These are phyloP conservation scores for Daldinia sp. DNA, from an alignment of 2,329 filamentous ascomycete genomes.

Conservation along the genomic window DNA sequence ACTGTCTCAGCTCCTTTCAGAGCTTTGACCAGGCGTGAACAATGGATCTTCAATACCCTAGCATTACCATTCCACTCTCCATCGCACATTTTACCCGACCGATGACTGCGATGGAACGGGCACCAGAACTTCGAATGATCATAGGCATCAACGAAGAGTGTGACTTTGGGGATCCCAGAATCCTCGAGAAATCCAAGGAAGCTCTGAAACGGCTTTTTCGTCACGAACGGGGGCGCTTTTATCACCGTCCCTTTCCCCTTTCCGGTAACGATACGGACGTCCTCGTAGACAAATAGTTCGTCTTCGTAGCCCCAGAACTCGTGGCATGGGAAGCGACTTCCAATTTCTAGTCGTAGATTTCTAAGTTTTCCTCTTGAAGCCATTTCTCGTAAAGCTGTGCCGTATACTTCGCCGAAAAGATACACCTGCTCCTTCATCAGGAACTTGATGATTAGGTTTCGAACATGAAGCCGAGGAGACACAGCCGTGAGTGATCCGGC, in stretches of 20 bases:
- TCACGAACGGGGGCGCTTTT: constrained; percentile 39
- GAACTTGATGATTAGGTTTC: constrained; percentile 39
- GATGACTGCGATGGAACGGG: constrained; percentile 36
- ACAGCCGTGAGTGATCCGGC: constrained; percentile 28
- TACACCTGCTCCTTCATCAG: constrained; percentile 35
- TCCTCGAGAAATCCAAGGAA: constrained; percentile 42
- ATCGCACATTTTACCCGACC: constrained; percentile 31
- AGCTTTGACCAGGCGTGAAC: constrained; percentile 29
- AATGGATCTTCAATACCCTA: constrained; percentile 35
- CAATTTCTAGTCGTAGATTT: constrained; percentile 37
- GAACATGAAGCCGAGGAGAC: constrained; percentile 41
- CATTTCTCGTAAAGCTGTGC: constrained; percentile 39
- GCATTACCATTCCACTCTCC: constrained; percentile 39
- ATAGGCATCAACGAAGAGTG: constrained; percentile 30
- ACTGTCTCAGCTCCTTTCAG: constrained; percentile 29
- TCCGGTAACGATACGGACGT: constrained; percentile 22
- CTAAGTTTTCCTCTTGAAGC: constrained; percentile 37
- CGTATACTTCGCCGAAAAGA: constrained; percentile 36
- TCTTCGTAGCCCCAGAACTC: constrained; percentile 42
- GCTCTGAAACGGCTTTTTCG: constrained; percentile 40
- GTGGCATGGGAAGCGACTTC: constrained; percentile 35
- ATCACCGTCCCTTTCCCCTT: constrained; percentile 25
- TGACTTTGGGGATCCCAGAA: constrained; percentile 26
- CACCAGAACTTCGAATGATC: constrained; percentile 44
- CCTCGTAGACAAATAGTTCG: constrained; percentile 18